These are phyloP conservation scores for Cicer bijugum DNA, from an alignment of 306 rosid genomes.

Conservation along the genomic window DNA sequence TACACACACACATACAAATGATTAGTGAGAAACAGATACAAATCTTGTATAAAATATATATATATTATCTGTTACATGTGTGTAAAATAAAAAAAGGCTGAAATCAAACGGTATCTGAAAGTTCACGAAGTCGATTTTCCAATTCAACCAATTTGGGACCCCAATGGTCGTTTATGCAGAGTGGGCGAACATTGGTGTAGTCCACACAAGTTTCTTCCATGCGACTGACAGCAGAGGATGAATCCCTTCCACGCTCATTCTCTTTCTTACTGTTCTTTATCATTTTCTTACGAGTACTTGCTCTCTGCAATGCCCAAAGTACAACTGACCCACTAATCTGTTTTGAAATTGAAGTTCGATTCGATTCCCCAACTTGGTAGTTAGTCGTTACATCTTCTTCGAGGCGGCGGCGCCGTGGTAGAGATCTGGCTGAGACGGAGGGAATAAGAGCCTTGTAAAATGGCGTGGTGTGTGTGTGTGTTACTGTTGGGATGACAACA, in stretches of 20 bases:
- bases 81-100: background rate
- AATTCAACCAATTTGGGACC: slow-evolving; percentile 54
- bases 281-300: slow-evolving; percentile 50
- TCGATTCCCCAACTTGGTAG: slow-evolving; percentile 35
- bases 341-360: slow-evolving; percentile 39
- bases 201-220: slow-evolving; percentile 45
- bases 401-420: slow-evolving; percentile 36
- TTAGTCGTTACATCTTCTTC: background rate
- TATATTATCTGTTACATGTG: background rate
- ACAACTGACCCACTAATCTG: slow-evolving; percentile 69
- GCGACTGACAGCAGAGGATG: slow-evolving; percentile 46
- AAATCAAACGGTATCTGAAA: slow-evolving; percentile 46
- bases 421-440: slow-evolving; percentile 47
- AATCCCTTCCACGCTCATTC: slow-evolving; percentile 26
- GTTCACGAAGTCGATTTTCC: slow-evolving; percentile 61
- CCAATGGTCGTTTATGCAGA: slow-evolving; percentile 60
- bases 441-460: background rate
- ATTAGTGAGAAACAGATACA: too few species aligned
- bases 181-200: slow-evolving; percentile 51
- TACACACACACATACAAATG: too few species aligned
- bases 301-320: slow-evolving; percentile 73
- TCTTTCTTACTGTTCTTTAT: slow-evolving; percentile 35
- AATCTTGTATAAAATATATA: too few species aligned
- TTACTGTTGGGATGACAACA: slow-evolving; percentile 34
- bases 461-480: slow-evolving; percentile 33